Conservation (phyloP, 108 stramenopile species). For the Cylindrotheca closterium region DNA sequence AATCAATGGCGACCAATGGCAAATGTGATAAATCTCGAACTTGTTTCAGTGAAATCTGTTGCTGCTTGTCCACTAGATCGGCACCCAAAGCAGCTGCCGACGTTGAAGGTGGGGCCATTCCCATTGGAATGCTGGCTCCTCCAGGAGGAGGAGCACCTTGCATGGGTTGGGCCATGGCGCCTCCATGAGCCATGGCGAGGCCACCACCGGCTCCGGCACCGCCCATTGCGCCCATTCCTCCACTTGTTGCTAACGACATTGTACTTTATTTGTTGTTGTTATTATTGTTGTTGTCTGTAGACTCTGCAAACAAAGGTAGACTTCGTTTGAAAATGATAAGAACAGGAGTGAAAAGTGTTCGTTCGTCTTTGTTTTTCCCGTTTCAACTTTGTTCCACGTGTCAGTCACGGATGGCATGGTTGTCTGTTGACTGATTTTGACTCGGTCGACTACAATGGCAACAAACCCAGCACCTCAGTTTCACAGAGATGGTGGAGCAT, state of each 20-base stretch:
- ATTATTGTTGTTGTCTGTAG: background rate
- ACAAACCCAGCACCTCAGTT: too few relatives aligned
- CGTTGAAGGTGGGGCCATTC: conserved; percentile 35
- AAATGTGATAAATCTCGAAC: conserved; percentile 49
- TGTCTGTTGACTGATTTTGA: too few relatives aligned
- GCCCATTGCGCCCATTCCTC: conserved; percentile 35
- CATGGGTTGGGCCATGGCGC: conserved; percentile 41
- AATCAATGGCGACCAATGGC: conserved; percentile 77
- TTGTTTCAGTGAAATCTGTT: conserved; percentile 45
- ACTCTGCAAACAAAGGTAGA: too few relatives aligned
- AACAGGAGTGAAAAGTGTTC: too few relatives aligned
- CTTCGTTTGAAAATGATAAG: too few relatives aligned
- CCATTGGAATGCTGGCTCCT: conserved; percentile 22
- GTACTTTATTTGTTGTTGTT: background rate
- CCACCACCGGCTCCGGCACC: conserved; percentile 55
- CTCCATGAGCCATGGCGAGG: conserved; percentile 64
- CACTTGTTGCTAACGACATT: conserved; percentile 83
- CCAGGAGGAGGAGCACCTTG: conserved; percentile 36
- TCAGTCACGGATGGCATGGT: too few relatives aligned
- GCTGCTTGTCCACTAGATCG: conserved; percentile 72
- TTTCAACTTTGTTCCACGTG: too few relatives aligned
- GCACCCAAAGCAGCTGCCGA: conserved; percentile 62
- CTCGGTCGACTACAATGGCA: too few relatives aligned
- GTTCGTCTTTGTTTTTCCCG: too few relatives aligned
- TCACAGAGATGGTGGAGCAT: too few relatives aligned